These are phyloP conservation scores for Talaromyces nanjingensis DNA, from an alignment of 495 filamentous ascomycete genomes.

Conservation along the genomic window DNA sequence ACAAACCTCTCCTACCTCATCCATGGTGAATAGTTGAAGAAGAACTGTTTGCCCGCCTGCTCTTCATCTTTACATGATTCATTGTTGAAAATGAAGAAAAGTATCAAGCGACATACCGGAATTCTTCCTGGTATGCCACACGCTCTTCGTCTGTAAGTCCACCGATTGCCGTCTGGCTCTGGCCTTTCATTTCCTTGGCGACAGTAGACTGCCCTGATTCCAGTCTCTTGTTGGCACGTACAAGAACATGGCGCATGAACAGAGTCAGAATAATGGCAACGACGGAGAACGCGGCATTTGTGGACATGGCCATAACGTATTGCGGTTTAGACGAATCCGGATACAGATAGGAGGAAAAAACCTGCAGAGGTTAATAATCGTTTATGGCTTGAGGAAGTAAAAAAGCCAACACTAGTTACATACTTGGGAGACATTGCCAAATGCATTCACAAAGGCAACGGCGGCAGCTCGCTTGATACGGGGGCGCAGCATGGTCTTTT, in stretches of 20 bases:
- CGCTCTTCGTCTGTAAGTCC: slow-evolving; percentile 1
- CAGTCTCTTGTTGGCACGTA: slow-evolving; percentile 65
- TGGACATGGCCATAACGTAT: slow-evolving; percentile 50
- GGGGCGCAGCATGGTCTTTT: slow-evolving; percentile 72
- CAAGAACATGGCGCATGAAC: slow-evolving; percentile 56
- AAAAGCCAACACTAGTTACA: neutral
- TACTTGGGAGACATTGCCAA: slow-evolving; percentile 58
- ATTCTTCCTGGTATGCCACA: slow-evolving; percentile 3
- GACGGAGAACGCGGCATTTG: slow-evolving; percentile 62
- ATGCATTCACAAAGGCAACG: slow-evolving; percentile 72
- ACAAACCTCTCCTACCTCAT: neutral
- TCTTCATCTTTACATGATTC: neutral
- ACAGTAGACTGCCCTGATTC: slow-evolving; percentile 29
- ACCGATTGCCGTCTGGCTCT: neutral
- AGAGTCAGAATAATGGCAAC: slow-evolving; percentile 62
- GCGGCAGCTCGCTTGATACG: slow-evolving; percentile 79
- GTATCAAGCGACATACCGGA: slow-evolving; percentile 23
- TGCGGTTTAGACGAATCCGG: slow-evolving; percentile 25
- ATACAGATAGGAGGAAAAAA: slow-evolving; percentile 78
- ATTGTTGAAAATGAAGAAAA: neutral
- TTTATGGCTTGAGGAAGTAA: neutral
- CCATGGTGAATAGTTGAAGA: neutral
- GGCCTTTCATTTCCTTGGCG: neutral
- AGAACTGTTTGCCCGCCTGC: neutral
- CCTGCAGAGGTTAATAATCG: slow-evolving; percentile 17